Evolutionary conservation across 768 basidiomycete species (phyloP), one percentile per base, ranked within the genome.

Genomic region (Termitomyces heimii): DNA sequence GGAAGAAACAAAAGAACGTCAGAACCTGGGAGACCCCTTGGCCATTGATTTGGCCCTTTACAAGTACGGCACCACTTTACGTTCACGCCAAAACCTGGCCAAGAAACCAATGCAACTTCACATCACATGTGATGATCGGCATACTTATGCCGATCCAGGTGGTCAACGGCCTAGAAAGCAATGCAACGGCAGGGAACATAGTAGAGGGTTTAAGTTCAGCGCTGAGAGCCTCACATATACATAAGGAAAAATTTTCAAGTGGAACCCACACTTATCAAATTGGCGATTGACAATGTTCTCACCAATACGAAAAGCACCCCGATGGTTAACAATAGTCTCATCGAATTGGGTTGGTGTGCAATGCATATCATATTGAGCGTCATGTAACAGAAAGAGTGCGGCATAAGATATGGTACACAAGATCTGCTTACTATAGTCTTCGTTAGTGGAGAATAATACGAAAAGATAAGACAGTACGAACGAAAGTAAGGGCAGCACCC

Each of bases 401-500:
- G 61, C 57, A 64, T 61, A 60, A 44, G n/a, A 57, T 56, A 59
- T 64, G 61, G 62, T 61, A 65, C 56, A 57, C 52, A 34, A 31
- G 57, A 32, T 39, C 58, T 55, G 55, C 59, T 68, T 56, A 68
- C 67, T 68, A 51, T 5, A 24, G 22, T n/a, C 26, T 22, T 28
- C 32, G 2, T 58, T 48, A 56, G 54, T 20, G 13, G 28, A 35
- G 34, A 37, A 52, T 7, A 20, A 26, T 4, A 16, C 2, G 10
- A 22, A 5, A 16, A 47, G 34, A 31, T 14, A 39, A 18, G 29
- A 34, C 34, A 48, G 20, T 16, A 89, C 92, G 67, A 74, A 94
- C 92, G 85, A 95, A 95, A 70, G 84, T 84, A 67, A 95, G 89
- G 60, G 93, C 94, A 67, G 92, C 93, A 75, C 94, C 93, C 84